Evolutionary conservation across 2,329 filamentous ascomycete species (phyloP).

Genomic region (Eurotiales sp.): DNA sequence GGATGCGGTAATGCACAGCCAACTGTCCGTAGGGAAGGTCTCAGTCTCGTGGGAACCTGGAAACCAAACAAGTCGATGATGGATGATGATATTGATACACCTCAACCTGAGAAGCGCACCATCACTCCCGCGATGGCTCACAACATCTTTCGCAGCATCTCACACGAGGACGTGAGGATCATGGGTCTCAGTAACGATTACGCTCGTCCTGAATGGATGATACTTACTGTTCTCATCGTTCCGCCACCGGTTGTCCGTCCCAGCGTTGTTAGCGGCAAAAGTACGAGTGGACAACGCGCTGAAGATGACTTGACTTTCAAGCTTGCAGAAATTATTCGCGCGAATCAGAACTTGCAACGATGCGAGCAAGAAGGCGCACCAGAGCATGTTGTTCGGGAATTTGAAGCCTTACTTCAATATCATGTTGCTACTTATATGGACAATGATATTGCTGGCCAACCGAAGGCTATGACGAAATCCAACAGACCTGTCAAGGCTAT

Average conservation of each 20-base stretch:
- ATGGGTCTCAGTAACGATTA: constrained; percentile 94
- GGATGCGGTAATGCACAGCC: constrained; percentile 93
- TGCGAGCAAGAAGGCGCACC: constrained; percentile 89
- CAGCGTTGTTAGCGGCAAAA: constrained; percentile 95
- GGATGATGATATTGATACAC: constrained; percentile 57
- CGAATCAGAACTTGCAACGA: constrained; percentile 89
- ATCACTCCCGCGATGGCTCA: constrained; percentile 83
- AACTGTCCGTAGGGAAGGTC: constrained; percentile 77
- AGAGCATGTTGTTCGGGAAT: constrained; percentile 84
- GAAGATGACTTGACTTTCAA: constrained; percentile 99
- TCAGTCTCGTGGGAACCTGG: constrained; percentile 75
- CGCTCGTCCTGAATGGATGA: constrained; percentile 96
- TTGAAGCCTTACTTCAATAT: constrained; percentile 88
- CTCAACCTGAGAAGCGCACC: constrained; percentile 71
- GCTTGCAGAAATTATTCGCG: constrained; percentile 94
- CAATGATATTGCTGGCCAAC: constrained; percentile 95
- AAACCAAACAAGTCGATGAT: constrained; percentile 69
- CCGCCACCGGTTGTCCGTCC: constrained; percentile 93
- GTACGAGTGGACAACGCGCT: constrained; percentile 83
- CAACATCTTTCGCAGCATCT: constrained; percentile 81
- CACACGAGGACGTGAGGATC: constrained; percentile 72
- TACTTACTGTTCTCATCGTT: constrained; percentile 89
- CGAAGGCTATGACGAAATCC: constrained; percentile 93
- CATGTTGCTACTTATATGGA: constrained; percentile 99
- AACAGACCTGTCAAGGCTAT: constrained; percentile 96